Base-by-base conservation (phyloP, 2,329 filamentous ascomycete genomes). In the Fusarium albosuccineum region DNA sequence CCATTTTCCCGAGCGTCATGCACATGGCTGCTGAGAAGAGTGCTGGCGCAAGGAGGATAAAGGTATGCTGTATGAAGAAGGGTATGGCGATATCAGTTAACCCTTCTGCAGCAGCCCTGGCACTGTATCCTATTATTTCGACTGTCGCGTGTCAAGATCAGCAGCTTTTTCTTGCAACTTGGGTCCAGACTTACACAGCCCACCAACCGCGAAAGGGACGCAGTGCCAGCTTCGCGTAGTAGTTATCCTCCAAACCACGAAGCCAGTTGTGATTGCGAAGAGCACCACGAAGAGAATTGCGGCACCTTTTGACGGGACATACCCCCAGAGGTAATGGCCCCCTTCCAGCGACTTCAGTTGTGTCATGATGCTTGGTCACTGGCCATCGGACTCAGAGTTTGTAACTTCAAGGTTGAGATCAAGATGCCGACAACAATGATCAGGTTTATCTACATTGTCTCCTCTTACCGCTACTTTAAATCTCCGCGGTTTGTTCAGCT, bases 21-120 rank as follows among this genome's bases (percentile, higher is more conserved):
- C 86, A 85, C 40, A 85, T 80, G 9, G 82, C 79, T 3, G 84
- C 84, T 27, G 83, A 82, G 72, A 82, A 83, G 44, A 85, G 75
- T 11, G 79, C 78, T 0, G 83, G 83, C 2, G 82, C 81, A n/a
- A 85, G 71, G 36, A 86, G 76, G 48, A 85, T 76, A 5, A 29
- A 72, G 26, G 82, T 71, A 45, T 70, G 74, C 66, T 86, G 82
- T 40, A 82, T 70, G 44, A 83, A 70, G 68, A 78, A 85, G 4
- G 79, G 78, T 1, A 67, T 58, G 40, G 82, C 68, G 14, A 70
- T 54, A 46, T 71, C 74, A 11, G 72, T 82, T 56, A 61, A 62
- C 61, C 66, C 73, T 59, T 63, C 65, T 29, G 72, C 75, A 2
- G 71, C 65, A 10, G 73, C 74, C 13, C 80, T 74, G 39, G 69